phyloP scores from a whole-genome alignment of 2,329 filamentous ascomycete species.

The Bipolaris cookei region DNA sequence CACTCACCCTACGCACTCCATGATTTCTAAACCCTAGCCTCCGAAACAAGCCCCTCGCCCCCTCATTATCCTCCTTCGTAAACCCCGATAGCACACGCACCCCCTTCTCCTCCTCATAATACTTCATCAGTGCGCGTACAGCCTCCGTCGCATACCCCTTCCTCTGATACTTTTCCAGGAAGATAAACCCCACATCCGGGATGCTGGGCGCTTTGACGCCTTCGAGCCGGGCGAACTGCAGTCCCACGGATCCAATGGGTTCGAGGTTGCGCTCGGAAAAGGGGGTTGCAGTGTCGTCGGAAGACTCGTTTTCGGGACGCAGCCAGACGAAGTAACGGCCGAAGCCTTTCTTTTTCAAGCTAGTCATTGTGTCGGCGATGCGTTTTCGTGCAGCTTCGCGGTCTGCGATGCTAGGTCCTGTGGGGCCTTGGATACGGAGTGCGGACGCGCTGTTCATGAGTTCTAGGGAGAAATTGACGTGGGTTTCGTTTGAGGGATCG shows the following conservation, averaged over 20 bases:
- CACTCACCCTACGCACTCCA: slow-evolving; percentile 14
- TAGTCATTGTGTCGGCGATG: slow-evolving; percentile 13
- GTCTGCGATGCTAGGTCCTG: not conserved
- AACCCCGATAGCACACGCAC: slow-evolving; percentile 14
- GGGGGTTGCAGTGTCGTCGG: not conserved
- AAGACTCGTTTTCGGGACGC: slow-evolving; percentile 7
- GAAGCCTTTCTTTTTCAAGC: slow-evolving; percentile 30
- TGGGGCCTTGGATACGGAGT: not conserved
- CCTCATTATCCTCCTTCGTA: slow-evolving; percentile 20
- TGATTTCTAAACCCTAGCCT: slow-evolving; percentile 25
- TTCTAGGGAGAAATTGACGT: slow-evolving; percentile 21
- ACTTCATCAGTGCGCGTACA: slow-evolving; percentile 6
- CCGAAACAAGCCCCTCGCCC: slow-evolving; percentile 19
- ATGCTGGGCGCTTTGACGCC: slow-evolving; percentile 10
- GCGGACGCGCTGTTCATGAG: slow-evolving; percentile 9
- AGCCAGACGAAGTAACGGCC: slow-evolving; percentile 36
- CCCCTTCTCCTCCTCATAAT: slow-evolving; percentile 11
- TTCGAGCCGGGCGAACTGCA: slow-evolving; percentile 27
- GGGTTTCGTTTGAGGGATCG: slow-evolving; percentile 20
- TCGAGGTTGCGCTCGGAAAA: slow-evolving; percentile 7
- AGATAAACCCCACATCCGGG: slow-evolving; percentile 29
- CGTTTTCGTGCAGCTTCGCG: slow-evolving; percentile 13
- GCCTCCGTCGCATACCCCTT: slow-evolving; percentile 30
- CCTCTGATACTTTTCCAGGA: slow-evolving; percentile 19
- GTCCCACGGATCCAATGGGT: slow-evolving; percentile 26